Evolutionary conservation across 352 stramenopile genomes (phyloP).

Genomic region (Aphanomyces stellatus): DNA sequence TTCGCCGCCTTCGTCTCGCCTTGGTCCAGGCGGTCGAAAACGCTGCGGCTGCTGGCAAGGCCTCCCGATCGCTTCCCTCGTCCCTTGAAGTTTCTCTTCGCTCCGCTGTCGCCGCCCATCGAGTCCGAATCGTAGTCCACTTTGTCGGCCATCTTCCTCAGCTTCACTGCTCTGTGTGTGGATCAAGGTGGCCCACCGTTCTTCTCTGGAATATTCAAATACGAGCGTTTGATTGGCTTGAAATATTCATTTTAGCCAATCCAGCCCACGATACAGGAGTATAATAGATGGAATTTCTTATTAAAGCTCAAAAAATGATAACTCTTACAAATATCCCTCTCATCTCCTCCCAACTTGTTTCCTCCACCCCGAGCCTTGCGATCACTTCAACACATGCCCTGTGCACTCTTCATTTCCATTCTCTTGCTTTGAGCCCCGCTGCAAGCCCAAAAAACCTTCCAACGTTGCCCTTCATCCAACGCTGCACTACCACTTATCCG

Average conservation of each 20-base stretch:
- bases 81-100: constrained; percentile 45
- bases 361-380: too few relatives aligned
- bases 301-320: too few relatives aligned
- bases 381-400: too few relatives aligned
- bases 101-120: constrained; percentile 75
- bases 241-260: not conserved
- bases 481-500: too few relatives aligned
- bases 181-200: not conserved
- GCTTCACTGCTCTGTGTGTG: constrained; percentile 10
- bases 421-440: too few relatives aligned
- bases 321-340: too few relatives aligned
- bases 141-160: constrained; percentile 43
- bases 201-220: not conserved
- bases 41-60: constrained; percentile 65
- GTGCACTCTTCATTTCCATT: too few relatives aligned
- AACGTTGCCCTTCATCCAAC: too few relatives aligned
- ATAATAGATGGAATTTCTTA: too few relatives aligned
- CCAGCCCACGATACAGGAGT: too few relatives aligned
- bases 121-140: constrained; percentile 84
- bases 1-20: constrained; percentile 17
- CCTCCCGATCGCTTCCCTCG: constrained; percentile 51
- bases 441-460: too few relatives aligned
- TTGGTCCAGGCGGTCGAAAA: constrained; percentile 68
- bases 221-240: not conserved
- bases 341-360: too few relatives aligned